These are phyloP conservation scores for Hammondia hammondi DNA, from an alignment of 169 alveolate genomes.

Conservation along the genomic window DNA sequence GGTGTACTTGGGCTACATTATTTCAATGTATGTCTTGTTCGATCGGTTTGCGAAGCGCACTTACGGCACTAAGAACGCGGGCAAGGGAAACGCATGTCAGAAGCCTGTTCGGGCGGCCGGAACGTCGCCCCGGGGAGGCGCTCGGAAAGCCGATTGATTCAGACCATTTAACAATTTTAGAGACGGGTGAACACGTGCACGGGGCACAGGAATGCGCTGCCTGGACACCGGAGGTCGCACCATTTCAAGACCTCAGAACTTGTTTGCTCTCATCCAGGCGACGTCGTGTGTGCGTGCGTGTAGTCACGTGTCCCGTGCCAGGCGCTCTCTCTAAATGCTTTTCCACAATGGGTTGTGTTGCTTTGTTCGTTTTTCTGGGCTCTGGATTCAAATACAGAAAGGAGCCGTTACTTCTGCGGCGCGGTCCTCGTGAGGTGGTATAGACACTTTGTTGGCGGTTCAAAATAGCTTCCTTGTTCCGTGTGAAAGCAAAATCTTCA, in stretches of 20 bases:
- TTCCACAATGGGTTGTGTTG: background rate
- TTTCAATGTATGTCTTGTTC: constrained; percentile 73
- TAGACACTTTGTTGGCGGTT: background rate
- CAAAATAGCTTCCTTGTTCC: background rate
- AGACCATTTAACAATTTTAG: background rate
- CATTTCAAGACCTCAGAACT: background rate
- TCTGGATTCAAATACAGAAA: background rate
- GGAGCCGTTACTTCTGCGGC: background rate
- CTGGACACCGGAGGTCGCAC: background rate
- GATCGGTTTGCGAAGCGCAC: constrained; percentile 69
- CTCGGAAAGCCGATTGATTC: background rate
- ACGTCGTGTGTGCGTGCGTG: background rate
- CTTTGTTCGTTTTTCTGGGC: background rate
- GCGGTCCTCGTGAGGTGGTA: background rate
- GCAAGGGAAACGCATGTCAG: background rate
- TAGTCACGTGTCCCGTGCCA: background rate
- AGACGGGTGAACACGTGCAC: background rate
- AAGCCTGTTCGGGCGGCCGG: background rate
- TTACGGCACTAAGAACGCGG: constrained; percentile 48
- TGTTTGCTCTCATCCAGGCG: background rate
- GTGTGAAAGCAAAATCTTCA: background rate
- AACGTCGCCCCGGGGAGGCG: background rate
- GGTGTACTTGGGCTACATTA: constrained; percentile 70
- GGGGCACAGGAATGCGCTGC: background rate
- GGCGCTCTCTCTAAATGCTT: too few species aligned